Base-by-base conservation (phyloP, 1,284 basidiomycete genomes). In the Puccinia sorghi region DNA sequence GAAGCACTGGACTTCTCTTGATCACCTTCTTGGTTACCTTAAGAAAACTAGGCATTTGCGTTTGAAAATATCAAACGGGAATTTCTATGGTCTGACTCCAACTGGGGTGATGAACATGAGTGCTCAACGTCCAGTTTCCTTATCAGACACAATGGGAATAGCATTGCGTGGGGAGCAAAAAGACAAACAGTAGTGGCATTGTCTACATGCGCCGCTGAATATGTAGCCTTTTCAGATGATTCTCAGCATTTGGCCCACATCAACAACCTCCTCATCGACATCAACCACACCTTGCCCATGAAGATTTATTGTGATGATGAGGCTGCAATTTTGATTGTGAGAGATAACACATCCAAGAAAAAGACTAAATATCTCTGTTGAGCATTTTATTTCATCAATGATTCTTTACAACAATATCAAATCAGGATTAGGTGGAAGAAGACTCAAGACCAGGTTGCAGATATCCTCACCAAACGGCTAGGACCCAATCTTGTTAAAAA, bases 91-190 rank as follows among this genome's bases (percentile, higher is more conserved):
- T 46, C 46, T 3, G 73, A 76, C 41, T 61, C 59, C 6, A 52
- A 52, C 48, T 76, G 72, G 72, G 72, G 72, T 25, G 72, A 57
- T 1, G 57, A 74, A 25, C 57, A 41, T 25, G n/a, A 57, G n/a
- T 11, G 57, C 43, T 74, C 43, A 6, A 74, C 57, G 2, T 61
- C 32, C 3, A 57, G 72, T 5, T 54, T 32, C 27, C 2, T 74
- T 13, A 50, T 64, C 37, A 59, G 52, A 11, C 46, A 46, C 17
- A 9, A 48, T 50, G 72, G 72, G 5, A 27, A 39, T 48, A 11
- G 9, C 3, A n/a, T 74, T 32, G 46, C 43, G 9, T 74, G 72
- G 72, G 54, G 57, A n/a, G 48, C 57, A 39, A 61, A 52, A 41
- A 39, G 72, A n/a, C 72, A 74, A 22, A 52, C n/a, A 48, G 27